Base-by-base conservation (phyloP, 805 yeast species). In the Candida argentea region DNA sequence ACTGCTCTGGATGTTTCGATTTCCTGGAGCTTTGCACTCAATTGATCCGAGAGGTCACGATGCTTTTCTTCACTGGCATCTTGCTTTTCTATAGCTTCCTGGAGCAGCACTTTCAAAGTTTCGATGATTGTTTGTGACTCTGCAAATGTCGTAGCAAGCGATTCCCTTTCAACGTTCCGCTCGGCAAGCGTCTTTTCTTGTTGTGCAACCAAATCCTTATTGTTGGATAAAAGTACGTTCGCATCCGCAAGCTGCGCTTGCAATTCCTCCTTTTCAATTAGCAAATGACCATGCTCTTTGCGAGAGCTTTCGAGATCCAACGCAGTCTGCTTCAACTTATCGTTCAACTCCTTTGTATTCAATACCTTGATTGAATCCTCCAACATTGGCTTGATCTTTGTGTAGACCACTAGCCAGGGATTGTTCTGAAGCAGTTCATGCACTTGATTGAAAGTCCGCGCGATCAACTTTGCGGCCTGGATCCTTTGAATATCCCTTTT, bases 391-490 rank as follows among this genome's bases (percentile, higher is more conserved):
- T 80, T 83, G 40, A 89, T 57, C 30, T 71, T 70, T 13, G 73
- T 60, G 34, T 76, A 74, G 25, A 91, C 58, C 28, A 67, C 70
- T 53, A 82, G 81, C 98, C 98, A 91, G 12, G 81, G 80, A 45
- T 75, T 76, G 7, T 61, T 48, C 6, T 30, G 24, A 25, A 59
- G 52, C 8, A 75, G 46, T 8, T 58, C 53, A 33, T 67, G 63
- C 33, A 76, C 73, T 0, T 63, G 51, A 19, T 56, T 50, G 41
- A 91, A 67, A 23, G 82, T 78, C 30, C 63, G 61, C 29, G 78
- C 73, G 22, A 91, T 54, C 1, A 79, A 60, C 33, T 74, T 74
- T 1, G 91, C 71, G 0, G 95, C 84, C 35, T 76, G 79, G 6
- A 77, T 55, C 32, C 73, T 71, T 29, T 62, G 58, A n/a, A 87